phyloP scores from a whole-genome alignment of 352 stramenopile species.

The Lagenidium sp. region DNA sequence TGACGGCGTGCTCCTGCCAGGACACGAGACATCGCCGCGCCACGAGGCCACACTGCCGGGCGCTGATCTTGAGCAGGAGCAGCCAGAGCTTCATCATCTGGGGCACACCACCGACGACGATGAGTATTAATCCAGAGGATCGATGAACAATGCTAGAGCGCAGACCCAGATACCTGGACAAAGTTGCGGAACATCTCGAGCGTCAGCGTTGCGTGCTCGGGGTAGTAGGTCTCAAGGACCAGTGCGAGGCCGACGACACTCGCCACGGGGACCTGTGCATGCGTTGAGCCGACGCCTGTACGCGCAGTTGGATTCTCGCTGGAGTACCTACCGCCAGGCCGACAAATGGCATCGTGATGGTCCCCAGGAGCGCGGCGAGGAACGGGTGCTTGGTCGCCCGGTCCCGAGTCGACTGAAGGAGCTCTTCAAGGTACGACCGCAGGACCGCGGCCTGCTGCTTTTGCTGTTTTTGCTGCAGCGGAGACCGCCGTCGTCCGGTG shows the following conservation, averaged over 20 bases:
- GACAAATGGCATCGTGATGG: conserved; percentile 61
- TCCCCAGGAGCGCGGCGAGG: conserved; percentile 43
- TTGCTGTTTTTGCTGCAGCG: conserved; percentile 9
- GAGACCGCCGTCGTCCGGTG: background rate
- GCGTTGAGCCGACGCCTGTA: too few species aligned
- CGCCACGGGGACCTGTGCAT: conserved; percentile 50
- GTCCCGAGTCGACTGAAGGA: conserved; percentile 28
- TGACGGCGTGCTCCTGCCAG: conserved; percentile 62
- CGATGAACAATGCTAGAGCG: too few species aligned
- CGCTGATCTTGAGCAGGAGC: conserved; percentile 67
- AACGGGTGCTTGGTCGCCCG: conserved; percentile 47
- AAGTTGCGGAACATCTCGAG: conserved; percentile 67
- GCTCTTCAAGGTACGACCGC: conserved; percentile 32
- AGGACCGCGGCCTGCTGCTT: conserved; percentile 27
- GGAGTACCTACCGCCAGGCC: conserved; percentile 46
- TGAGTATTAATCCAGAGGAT: background rate
- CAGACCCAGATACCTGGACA: conserved; percentile 34
- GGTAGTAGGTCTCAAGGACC: conserved; percentile 74
- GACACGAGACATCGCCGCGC: conserved; percentile 55
- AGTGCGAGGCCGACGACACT: conserved; percentile 62
- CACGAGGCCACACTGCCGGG: conserved; percentile 53
- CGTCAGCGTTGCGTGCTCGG: conserved; percentile 54
- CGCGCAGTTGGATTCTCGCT: too few species aligned
- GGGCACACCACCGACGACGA: conserved; percentile 2
- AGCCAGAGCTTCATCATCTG: conserved; percentile 79